phyloP scores from a whole-genome alignment of 768 basidiomycete species.

The Butyriboletus loyo region DNA sequence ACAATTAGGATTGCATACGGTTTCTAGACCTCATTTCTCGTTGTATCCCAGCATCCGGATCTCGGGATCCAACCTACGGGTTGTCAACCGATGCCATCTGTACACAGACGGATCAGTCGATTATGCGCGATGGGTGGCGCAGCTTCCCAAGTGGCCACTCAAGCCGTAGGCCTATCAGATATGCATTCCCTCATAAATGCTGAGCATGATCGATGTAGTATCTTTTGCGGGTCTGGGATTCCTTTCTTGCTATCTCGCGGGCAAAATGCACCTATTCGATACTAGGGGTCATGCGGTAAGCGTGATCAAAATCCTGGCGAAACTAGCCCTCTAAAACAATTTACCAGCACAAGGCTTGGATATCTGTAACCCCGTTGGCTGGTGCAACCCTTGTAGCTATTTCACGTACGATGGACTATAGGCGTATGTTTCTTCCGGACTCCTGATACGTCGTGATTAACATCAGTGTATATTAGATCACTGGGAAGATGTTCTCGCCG shows the following conservation, averaged over 20 bases:
- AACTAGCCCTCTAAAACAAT: not conserved
- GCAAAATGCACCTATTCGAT: slow-evolving; percentile 91
- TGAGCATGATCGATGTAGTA: slow-evolving; percentile 43
- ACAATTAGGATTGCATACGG: not conserved
- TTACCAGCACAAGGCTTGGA: slow-evolving; percentile 73
- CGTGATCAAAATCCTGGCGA: not conserved
- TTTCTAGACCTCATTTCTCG: slow-evolving; percentile 30
- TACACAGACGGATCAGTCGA: slow-evolving; percentile 56
- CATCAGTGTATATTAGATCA: slow-evolving; percentile 53
- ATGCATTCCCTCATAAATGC: not conserved
- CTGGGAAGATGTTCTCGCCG: slow-evolving; percentile 88
- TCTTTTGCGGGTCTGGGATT: slow-evolving; percentile 94
- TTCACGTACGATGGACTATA: slow-evolving; percentile 88
- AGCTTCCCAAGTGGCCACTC: slow-evolving; percentile 94
- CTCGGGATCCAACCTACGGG: slow-evolving; percentile 67
- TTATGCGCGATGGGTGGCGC: slow-evolving; percentile 81
- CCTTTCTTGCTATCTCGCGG: slow-evolving; percentile 83
- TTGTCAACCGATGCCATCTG: slow-evolving; percentile 77
- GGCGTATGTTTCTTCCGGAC: slow-evolving; percentile 46
- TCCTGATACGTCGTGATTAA: slow-evolving; percentile 10
- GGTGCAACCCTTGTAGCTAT: slow-evolving; percentile 79
- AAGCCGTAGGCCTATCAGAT: slow-evolving; percentile 52
- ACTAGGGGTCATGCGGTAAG: slow-evolving; percentile 66
- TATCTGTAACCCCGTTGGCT: slow-evolving; percentile 70
- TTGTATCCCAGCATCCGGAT: slow-evolving; percentile 66